Conservation (phyloP, 2,329 filamentous ascomycete species). For the Pyricularia sp. region DNA sequence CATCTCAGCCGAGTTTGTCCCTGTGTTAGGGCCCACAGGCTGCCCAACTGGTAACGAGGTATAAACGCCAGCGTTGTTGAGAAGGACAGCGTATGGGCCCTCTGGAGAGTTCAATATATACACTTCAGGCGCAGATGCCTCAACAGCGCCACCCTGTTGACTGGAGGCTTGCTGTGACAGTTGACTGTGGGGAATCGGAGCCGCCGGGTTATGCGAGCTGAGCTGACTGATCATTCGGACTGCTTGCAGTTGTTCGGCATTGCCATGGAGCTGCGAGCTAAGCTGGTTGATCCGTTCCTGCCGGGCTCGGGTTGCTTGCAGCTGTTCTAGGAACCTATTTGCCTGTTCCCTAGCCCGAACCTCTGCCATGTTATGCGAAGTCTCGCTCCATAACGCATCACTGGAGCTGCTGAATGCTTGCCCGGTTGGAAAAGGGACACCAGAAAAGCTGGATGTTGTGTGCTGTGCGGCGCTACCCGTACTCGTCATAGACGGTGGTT, state of each 20-base stretch:
- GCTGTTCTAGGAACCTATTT: not conserved
- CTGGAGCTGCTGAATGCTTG: not conserved
- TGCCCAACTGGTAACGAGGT: slow-evolving; percentile 17
- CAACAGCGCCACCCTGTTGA: not conserved
- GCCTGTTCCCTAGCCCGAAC: not conserved
- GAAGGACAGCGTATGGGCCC: slow-evolving; percentile 47
- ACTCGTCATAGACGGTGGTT: not conserved
- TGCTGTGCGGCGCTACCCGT: not conserved
- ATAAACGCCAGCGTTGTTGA: slow-evolving; percentile 44
- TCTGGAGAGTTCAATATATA: slow-evolving; percentile 53
- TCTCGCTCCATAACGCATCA: not conserved
- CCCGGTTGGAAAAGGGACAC: not conserved
- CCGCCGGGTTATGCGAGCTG: not conserved
- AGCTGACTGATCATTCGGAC: not conserved
- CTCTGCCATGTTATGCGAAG: not conserved
- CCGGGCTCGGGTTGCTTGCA: not conserved
- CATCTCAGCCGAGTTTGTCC: not conserved
- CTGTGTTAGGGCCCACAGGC: not conserved
- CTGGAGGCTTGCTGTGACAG: slow-evolving; percentile 9
- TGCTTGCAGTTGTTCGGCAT: not conserved
- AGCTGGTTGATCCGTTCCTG: not conserved
- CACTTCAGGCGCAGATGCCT: slow-evolving; percentile 30
- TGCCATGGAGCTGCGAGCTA: not conserved
- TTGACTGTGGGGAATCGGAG: not conserved
- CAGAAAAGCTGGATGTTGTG: not conserved